Evolutionary conservation across 352 stramenopile genomes (phyloP).

Genomic region (Pythium sp.): DNA sequence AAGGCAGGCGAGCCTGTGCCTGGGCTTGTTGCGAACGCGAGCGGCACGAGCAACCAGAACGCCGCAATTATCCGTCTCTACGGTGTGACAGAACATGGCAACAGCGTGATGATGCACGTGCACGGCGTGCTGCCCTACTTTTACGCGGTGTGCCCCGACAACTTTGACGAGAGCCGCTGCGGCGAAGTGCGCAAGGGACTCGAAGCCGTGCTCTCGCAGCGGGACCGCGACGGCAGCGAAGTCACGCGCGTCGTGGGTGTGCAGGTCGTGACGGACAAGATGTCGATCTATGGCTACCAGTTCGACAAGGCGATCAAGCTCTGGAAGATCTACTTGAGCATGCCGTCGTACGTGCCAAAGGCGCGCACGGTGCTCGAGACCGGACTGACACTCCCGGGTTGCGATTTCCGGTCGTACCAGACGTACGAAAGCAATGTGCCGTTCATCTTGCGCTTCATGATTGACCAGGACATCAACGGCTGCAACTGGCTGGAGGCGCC

Average conservation of each 20-base stretch:
- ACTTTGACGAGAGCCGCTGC: constrained; percentile 61
- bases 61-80: constrained; percentile 94
- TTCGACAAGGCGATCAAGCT: constrained; percentile 68
- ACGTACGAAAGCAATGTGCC: constrained; percentile 99
- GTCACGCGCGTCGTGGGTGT: constrained; percentile 57
- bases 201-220: constrained; percentile 49
- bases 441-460: constrained; percentile 99
- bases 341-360: constrained; percentile 94
- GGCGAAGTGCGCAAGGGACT: constrained; percentile 69
- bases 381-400: constrained; percentile 70
- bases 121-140: constrained; percentile 98
- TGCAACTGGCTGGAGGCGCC: constrained; percentile 97
- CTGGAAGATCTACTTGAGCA: constrained; percentile 92
- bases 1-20: constrained; percentile 63
- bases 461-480: constrained; percentile 96
- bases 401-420: constrained; percentile 71
- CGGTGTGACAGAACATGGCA: constrained; percentile 93
- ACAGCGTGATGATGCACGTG: constrained; percentile 96
- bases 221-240: constrained; percentile 49
- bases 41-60: constrained; percentile 88
- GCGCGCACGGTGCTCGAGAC: constrained; percentile 89
- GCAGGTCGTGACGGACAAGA: constrained; percentile 72
- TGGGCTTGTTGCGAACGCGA: constrained; percentile 84
- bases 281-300: constrained; percentile 88
- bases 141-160: constrained; percentile 87